These are phyloP conservation scores for Ustilago hordei DNA, from an alignment of 1,284 basidiomycete genomes.

Conservation along the genomic window DNA sequence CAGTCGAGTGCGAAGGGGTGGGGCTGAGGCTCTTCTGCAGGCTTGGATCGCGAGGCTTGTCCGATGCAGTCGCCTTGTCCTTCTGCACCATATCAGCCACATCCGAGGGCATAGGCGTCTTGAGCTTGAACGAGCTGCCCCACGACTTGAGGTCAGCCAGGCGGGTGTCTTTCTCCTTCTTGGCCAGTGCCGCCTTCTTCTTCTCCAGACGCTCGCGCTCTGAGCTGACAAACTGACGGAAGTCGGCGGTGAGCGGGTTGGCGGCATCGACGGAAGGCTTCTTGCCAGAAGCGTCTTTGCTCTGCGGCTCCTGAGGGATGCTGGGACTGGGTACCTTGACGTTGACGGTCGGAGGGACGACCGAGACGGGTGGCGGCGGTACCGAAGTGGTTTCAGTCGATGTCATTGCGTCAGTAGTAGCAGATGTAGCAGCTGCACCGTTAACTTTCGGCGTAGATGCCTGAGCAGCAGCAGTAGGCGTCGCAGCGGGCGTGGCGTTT, in stretches of 20 bases:
- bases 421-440: conserved; percentile 43
- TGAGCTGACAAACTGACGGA: conserved; percentile 65
- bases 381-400: conserved; percentile 19
- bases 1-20: conserved; percentile 40
- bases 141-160: conserved; percentile 92
- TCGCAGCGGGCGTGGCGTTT: conserved; percentile 28
- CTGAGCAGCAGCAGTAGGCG: conserved; percentile 1
- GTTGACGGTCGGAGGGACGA: conserved; percentile 37
- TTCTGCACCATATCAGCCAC: conserved; percentile 77
- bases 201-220: conserved; percentile 74
- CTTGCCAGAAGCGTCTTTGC: conserved; percentile 24
- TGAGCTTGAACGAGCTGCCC: conserved; percentile 93
- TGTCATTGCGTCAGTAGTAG: conserved; percentile 7
- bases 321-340: conserved; percentile 52
- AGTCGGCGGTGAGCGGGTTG: conserved; percentile 62
- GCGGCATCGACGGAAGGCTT: conserved; percentile 36
- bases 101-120: conserved; percentile 92
- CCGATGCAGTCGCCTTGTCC: conserved; percentile 54
- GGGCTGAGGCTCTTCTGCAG: conserved; percentile 62
- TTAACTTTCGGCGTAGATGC: conserved; percentile 19
- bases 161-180: conserved; percentile 91
- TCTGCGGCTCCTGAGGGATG: conserved; percentile 32
- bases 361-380: conserved; percentile 17
- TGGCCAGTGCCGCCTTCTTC: conserved; percentile 88
- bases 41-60: conserved; percentile 61